Evolutionary conservation across 1,284 basidiomycete genomes (phyloP).

Genomic region (Ustilago tritici): DNA sequence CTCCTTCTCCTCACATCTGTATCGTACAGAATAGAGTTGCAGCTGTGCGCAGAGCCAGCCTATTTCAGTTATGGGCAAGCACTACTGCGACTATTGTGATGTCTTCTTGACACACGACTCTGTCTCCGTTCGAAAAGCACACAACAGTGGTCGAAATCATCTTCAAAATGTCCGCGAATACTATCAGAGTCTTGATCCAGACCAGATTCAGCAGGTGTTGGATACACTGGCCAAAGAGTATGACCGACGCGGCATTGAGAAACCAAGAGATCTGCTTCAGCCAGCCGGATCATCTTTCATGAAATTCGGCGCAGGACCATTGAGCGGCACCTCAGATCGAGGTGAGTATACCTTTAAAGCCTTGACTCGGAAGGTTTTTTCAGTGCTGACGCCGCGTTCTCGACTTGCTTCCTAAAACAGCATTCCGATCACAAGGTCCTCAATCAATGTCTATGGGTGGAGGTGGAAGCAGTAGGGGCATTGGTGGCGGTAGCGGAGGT

Average conservation of each 20-base stretch:
- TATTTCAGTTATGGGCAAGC: conserved; percentile 59
- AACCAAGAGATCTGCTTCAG: conserved; percentile 55
- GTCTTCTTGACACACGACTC: conserved; percentile 68
- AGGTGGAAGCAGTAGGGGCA: neutral
- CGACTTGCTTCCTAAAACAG: conserved; percentile 2
- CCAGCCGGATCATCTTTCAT: conserved; percentile 49
- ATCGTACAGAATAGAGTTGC: neutral
- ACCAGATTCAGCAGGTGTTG: conserved; percentile 94
- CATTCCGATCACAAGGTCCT: conserved; percentile 40
- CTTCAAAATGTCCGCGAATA: conserved; percentile 96
- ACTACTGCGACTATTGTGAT: conserved; percentile 69
- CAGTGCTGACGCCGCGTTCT: neutral
- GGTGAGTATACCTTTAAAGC: conserved; percentile 17
- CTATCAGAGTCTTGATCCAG: conserved; percentile 93
- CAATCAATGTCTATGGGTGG: conserved; percentile 30
- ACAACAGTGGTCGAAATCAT: conserved; percentile 96
- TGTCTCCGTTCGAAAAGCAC: conserved; percentile 86
- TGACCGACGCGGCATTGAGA: conserved; percentile 72
- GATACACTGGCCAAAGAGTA: conserved; percentile 94
- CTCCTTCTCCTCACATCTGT: neutral
- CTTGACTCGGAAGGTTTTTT: neutral
- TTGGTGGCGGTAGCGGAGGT: conserved; percentile 11
- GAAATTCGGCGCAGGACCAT: conserved; percentile 52
- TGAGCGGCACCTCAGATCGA: conserved; percentile 46
- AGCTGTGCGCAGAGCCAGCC: neutral